Evolutionary conservation across 2,329 filamentous ascomycete species (phyloP).

Genomic region (Aureobasidium pullulans): DNA sequence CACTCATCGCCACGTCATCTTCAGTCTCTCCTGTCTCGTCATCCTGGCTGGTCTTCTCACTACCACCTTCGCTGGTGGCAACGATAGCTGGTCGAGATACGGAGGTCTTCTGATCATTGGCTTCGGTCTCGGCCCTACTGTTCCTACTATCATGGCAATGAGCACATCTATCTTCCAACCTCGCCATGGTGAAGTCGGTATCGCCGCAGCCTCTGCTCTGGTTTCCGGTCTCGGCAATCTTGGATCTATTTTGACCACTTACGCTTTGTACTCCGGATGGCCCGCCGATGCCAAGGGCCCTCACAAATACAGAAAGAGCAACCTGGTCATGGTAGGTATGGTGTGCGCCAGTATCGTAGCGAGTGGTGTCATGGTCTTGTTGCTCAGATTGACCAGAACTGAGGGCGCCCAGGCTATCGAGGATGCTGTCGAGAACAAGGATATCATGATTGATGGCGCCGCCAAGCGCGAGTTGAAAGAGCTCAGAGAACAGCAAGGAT

Average conservation of each 20-base stretch:
- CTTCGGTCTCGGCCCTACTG: slow-evolving; percentile 82
- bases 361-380: slow-evolving; percentile 59
- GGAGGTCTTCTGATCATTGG: slow-evolving; percentile 84
- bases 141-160: slow-evolving; percentile 93
- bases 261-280: slow-evolving; percentile 85
- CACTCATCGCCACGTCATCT: slow-evolving; percentile 70
- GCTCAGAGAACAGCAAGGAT: background rate
- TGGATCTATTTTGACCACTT: slow-evolving; percentile 79
- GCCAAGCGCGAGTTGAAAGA: slow-evolving; percentile 29
- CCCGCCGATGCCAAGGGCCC: slow-evolving; percentile 58
- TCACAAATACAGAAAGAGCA: slow-evolving; percentile 71
- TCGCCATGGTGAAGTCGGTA: slow-evolving; percentile 83
- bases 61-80: slow-evolving; percentile 65
- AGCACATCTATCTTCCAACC: slow-evolving; percentile 83
- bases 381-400: slow-evolving; percentile 41
- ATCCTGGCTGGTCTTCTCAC: slow-evolving; percentile 77
- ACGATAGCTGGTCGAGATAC: slow-evolving; percentile 71
- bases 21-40: slow-evolving; percentile 65
- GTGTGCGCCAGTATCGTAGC: slow-evolving; percentile 68
- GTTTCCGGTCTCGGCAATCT: slow-evolving; percentile 84
- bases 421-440: slow-evolving; percentile 16
- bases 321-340: slow-evolving; percentile 82
- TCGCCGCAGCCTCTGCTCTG: slow-evolving; percentile 75
- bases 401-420: slow-evolving; percentile 23
- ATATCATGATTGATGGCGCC: slow-evolving; percentile 30